These are phyloP conservation scores for Schoenoplectus tabernaemontani DNA, from an alignment of 202 grass and related monocot species.

Conservation along the genomic window DNA sequence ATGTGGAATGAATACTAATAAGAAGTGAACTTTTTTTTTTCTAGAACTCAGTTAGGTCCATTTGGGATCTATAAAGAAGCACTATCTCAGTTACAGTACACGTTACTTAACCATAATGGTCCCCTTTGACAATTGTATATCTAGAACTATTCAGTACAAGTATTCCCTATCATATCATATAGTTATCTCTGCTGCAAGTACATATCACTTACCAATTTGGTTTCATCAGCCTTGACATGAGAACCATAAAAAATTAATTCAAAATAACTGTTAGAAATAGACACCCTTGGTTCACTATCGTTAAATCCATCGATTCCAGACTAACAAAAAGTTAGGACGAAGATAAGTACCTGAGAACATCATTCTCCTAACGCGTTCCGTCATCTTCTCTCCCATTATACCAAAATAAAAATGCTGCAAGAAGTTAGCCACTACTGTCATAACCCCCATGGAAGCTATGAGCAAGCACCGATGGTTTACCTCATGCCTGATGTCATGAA, in stretches of 20 bases:
- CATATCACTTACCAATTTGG: background rate
- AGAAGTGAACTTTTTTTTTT: background rate
- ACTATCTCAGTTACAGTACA: background rate
- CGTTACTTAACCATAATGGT: background rate
- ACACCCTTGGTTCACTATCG: background rate
- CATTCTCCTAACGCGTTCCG: constrained; percentile 99
- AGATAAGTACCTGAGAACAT: constrained; percentile 91
- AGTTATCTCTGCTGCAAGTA: background rate
- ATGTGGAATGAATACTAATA: background rate
- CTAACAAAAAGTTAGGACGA: background rate
- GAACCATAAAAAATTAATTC: background rate
- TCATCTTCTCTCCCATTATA: constrained; percentile 99
- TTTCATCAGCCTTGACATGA: background rate
- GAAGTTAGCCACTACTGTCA: constrained; percentile 96
- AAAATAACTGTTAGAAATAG: background rate
- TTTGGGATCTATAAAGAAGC: background rate
- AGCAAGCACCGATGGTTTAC: constrained; percentile 96
- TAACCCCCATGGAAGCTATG: constrained; percentile 90
- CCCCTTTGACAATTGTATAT: background rate
- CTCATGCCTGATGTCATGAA: constrained; percentile 58
- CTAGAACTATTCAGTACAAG: background rate
- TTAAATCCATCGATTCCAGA: background rate
- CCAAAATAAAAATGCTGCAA: constrained; percentile 99
- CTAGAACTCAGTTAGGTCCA: background rate
- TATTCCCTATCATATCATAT: background rate